phyloP scores from a whole-genome alignment of 2,329 filamentous ascomycete species.

The Colletotrichum trifolii region DNA sequence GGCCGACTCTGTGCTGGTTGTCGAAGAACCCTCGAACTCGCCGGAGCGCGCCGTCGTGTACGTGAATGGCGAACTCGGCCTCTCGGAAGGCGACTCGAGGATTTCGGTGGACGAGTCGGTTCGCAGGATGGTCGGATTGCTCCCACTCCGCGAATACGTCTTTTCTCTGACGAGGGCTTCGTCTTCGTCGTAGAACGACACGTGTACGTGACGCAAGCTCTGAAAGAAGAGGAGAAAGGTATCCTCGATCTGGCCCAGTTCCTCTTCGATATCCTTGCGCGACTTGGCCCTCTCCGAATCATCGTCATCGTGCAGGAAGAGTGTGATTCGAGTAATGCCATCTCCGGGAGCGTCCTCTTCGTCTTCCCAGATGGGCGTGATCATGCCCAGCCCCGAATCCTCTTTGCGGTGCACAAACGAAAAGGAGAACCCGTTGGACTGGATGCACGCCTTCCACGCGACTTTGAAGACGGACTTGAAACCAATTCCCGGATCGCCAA shows the following conservation, averaged over 20 bases:
- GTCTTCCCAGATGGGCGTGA: slow-evolving; percentile 55
- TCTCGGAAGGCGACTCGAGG: no score
- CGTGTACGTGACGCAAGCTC: slow-evolving; percentile 48
- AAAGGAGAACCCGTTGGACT: slow-evolving; percentile 57
- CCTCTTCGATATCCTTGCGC: slow-evolving; percentile 42
- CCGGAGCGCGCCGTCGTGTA: slow-evolving; percentile 46
- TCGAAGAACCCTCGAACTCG: slow-evolving; percentile 35
- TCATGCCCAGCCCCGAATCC: slow-evolving; percentile 62
- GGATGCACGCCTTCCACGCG: slow-evolving; percentile 55
- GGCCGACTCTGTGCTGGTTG: no score
- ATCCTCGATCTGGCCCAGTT: slow-evolving; percentile 52
- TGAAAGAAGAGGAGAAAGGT: slow-evolving; percentile 55
- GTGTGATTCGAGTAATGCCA: slow-evolving; percentile 49
- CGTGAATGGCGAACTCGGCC: slow-evolving; percentile 8
- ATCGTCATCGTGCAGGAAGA: slow-evolving; percentile 48
- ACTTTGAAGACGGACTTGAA: slow-evolving; percentile 64
- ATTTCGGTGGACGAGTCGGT: slow-evolving; percentile 22
- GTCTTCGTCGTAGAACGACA: slow-evolving; percentile 43
- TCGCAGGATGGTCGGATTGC: not conserved
- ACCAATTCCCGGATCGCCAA: slow-evolving; percentile 52
- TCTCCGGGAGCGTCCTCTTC: slow-evolving; percentile 27
- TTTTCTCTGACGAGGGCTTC: slow-evolving; percentile 5
- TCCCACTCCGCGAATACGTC: not conserved
- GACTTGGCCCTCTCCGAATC: slow-evolving; percentile 29
- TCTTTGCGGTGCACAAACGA: slow-evolving; percentile 52